These are phyloP conservation scores for Exophiala phaeomuriformis DNA, from an alignment of 2,329 filamentous ascomycete species.

Conservation along the genomic window DNA sequence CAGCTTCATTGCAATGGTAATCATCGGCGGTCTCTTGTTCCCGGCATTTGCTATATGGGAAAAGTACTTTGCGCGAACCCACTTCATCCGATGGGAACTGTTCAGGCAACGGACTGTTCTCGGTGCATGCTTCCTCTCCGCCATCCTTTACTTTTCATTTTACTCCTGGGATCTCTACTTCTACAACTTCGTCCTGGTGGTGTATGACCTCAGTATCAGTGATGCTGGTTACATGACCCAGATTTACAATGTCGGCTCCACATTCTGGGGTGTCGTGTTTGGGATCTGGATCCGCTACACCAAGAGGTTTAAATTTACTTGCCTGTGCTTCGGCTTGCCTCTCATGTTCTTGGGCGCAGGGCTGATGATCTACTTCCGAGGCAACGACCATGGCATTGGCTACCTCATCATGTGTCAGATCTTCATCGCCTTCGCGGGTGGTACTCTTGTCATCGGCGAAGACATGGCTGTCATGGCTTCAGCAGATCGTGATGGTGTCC, in stretches of 20 bases:
- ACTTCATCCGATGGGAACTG: slow-evolving; percentile 49
- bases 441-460: slow-evolving; percentile 45
- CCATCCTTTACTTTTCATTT: slow-evolving; percentile 42
- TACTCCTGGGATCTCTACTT: slow-evolving; percentile 48
- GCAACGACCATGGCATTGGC: slow-evolving; percentile 40
- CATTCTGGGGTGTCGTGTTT: slow-evolving; percentile 46
- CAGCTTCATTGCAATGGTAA: slow-evolving; percentile 43
- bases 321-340: slow-evolving; percentile 45
- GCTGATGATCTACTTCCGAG: slow-evolving; percentile 49
- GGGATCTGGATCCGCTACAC: slow-evolving; percentile 40
- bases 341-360: slow-evolving; percentile 45
- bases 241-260: slow-evolving; percentile 43
- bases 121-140: slow-evolving; percentile 45
- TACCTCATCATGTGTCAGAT: slow-evolving; percentile 49
- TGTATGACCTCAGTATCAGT: slow-evolving; percentile 40
- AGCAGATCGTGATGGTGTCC: slow-evolving; percentile 44
- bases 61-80: slow-evolving; percentile 43
- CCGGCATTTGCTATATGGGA: slow-evolving; percentile 50
- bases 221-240: slow-evolving; percentile 42
- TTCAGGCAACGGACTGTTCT: slow-evolving; percentile 43
- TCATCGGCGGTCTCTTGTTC: slow-evolving; percentile 49
- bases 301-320: slow-evolving; percentile 46
- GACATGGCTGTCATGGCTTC: slow-evolving; percentile 52
- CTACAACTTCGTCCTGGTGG: slow-evolving; percentile 47
- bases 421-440: slow-evolving; percentile 46